phyloP scores from a whole-genome alignment of 176 grass and related monocot species.

The Chloris gayana region DNA sequence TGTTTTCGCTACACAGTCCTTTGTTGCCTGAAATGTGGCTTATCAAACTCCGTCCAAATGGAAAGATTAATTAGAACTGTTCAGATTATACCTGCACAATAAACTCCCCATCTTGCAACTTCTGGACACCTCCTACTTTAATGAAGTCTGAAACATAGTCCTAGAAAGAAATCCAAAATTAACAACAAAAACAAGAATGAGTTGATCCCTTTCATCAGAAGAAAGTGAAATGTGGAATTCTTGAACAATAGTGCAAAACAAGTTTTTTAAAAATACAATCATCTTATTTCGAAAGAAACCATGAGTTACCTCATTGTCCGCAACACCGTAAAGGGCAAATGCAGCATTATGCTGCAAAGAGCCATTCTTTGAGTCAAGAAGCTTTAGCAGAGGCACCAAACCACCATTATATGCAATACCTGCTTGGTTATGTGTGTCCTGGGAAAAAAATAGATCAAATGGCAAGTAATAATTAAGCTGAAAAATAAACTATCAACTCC shows the following conservation, averaged over 20 bases:
- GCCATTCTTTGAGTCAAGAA: constrained; percentile 99
- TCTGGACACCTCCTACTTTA: constrained; percentile 98
- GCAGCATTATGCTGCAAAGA: constrained; percentile 99
- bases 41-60: constrained; percentile 20
- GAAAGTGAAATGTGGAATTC: not conserved
- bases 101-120: constrained; percentile 97
- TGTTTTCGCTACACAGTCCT: constrained; percentile 99
- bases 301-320: constrained; percentile 87
- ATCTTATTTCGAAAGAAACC: constrained; percentile 12
- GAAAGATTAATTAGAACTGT: constrained; percentile 2
- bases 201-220: constrained; percentile 21
- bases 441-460: constrained; percentile 39
- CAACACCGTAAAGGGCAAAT: constrained; percentile 99
- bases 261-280: constrained; percentile 2
- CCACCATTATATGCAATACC: constrained; percentile 98
- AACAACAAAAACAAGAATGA: constrained; percentile 26
- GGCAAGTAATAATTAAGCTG: constrained; percentile 4
- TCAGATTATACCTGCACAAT: constrained; percentile 79
- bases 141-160: constrained; percentile 95
- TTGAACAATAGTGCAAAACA: not conserved
- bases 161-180: constrained; percentile 50
- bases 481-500: not conserved
- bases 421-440: constrained; percentile 99
- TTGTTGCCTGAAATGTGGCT: constrained; percentile 74
- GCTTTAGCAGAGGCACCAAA: constrained; percentile 92